These are phyloP conservation scores for Nemania abortiva DNA, from an alignment of 2,329 filamentous ascomycete species.

Conservation along the genomic window DNA sequence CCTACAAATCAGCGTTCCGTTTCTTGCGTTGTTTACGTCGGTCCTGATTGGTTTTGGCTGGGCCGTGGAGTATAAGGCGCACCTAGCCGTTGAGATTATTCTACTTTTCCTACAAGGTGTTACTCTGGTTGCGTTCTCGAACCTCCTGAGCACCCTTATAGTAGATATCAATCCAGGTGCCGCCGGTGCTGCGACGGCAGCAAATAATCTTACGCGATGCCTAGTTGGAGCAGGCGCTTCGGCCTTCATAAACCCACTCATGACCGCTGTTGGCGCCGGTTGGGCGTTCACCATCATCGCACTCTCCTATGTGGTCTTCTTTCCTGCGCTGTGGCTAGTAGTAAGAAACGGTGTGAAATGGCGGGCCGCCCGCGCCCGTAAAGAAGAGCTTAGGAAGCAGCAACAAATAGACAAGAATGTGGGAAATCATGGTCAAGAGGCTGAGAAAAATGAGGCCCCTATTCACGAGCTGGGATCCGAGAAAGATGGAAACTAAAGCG, in stretches of 20 bases:
- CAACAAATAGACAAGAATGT: conserved; percentile 13
- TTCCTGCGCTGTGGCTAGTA: conserved; percentile 51
- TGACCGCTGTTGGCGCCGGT: conserved; percentile 57
- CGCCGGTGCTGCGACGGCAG: conserved; percentile 59
- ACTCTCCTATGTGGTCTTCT: conserved; percentile 48
- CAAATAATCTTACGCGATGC: conserved; percentile 60
- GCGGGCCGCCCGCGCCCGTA: conserved; percentile 41
- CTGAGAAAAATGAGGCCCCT: neutral
- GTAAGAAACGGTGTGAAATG: conserved; percentile 49
- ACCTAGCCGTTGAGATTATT: conserved; percentile 53
- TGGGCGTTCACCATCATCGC: conserved; percentile 57
- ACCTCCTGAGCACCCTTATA: conserved; percentile 57
- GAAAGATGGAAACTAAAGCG: conserved; percentile 8
- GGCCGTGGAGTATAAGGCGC: conserved; percentile 50
- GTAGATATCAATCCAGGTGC: conserved; percentile 59
- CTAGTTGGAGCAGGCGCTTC: conserved; percentile 58
- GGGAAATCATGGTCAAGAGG: neutral
- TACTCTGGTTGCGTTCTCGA: conserved; percentile 57
- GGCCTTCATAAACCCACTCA: conserved; percentile 58
- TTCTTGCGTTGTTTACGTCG: conserved; percentile 59
- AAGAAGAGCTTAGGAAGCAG: conserved; percentile 26
- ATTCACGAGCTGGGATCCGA: neutral
- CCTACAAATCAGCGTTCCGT: conserved; percentile 53
- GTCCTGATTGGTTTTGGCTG: conserved; percentile 56
- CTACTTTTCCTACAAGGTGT: conserved; percentile 54